Evolutionary conservation across 768 basidiomycete species (phyloP).

Genomic region (Collybia sordida): DNA sequence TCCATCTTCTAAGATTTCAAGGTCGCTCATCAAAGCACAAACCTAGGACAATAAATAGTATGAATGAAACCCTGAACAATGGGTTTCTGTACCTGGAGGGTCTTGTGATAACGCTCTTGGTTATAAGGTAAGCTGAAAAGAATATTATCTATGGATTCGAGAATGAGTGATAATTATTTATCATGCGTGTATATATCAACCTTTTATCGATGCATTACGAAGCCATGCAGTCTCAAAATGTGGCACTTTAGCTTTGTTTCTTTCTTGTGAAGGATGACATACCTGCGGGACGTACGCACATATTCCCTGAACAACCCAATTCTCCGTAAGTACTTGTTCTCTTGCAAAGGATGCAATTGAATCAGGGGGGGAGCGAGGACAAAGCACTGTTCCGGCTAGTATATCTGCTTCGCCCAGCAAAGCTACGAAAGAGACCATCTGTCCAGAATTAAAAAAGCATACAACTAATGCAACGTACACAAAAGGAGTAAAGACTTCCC

Average conservation of each 20-base stretch:
- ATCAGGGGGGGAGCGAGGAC: constrained; percentile 85
- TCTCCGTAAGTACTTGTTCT: constrained; percentile 40
- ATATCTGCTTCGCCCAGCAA: constrained; percentile 89
- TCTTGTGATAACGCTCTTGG: constrained; percentile 71
- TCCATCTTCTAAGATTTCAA: constrained; percentile 84
- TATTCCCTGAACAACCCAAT: constrained; percentile 77
- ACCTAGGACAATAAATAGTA: constrained; percentile 27
- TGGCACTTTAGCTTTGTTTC: background rate
- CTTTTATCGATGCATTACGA: constrained; percentile 66
- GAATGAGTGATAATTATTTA: background rate
- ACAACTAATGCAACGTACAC: constrained; percentile 31
- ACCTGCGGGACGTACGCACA: constrained; percentile 89
- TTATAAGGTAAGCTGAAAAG: constrained; percentile 72
- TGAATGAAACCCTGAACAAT: constrained; percentile 19
- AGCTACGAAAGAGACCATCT: constrained; percentile 37
- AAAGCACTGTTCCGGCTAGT: constrained; percentile 75
- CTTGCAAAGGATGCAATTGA: constrained; percentile 61
- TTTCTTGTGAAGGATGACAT: constrained; percentile 25
- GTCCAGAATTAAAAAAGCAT: constrained; percentile 6
- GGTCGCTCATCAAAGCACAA: constrained; percentile 70
- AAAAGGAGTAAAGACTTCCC: constrained; percentile 87
- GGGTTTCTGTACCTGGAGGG: constrained; percentile 57
- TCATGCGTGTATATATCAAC: constrained; percentile 23
- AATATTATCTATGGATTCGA: constrained; percentile 49
- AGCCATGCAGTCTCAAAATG: constrained; percentile 56